Percentiles rank a stretch among this genome's conserved stretches.
Conservation (phyloP, 331 rosid genomes). For the Prunus yedoensis region DNA sequence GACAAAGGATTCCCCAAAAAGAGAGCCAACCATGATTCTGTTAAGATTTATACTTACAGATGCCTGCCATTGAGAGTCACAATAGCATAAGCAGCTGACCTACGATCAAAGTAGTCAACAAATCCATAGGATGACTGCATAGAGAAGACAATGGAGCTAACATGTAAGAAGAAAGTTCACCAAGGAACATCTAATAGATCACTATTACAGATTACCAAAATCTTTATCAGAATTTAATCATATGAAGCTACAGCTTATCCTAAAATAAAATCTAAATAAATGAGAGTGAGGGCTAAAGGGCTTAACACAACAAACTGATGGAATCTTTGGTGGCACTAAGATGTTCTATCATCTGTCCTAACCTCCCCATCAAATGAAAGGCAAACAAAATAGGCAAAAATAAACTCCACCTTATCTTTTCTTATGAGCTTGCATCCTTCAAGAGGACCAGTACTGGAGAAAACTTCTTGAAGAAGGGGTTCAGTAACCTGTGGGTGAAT, state of each 20-base stretch:
- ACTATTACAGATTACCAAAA: background rate
- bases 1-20: too few relatives aligned
- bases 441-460: constrained; percentile 70
- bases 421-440: constrained; percentile 95
- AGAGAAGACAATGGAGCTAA: too few relatives aligned
- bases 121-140: too few relatives aligned
- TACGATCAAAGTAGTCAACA: too few relatives aligned
- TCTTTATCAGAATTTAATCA: background rate
- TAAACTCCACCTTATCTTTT: constrained; percentile 71
- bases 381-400: background rate
- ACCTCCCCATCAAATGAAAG: background rate
- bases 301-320: background rate
- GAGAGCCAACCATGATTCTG: too few relatives aligned
- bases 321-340: background rate
- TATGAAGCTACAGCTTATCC: background rate
- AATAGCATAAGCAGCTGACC: too few relatives aligned
- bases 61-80: too few relatives aligned
- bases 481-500: constrained; percentile 93
- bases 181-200: too few relatives aligned
- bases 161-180: too few relatives aligned
- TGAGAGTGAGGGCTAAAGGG: too few relatives aligned
- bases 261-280: background rate
- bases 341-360: background rate
- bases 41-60: too few relatives aligned
- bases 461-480: constrained; percentile 82